Evolutionary conservation across 768 basidiomycete genomes (phyloP).

Genomic region (Scleroderma bovista): DNA sequence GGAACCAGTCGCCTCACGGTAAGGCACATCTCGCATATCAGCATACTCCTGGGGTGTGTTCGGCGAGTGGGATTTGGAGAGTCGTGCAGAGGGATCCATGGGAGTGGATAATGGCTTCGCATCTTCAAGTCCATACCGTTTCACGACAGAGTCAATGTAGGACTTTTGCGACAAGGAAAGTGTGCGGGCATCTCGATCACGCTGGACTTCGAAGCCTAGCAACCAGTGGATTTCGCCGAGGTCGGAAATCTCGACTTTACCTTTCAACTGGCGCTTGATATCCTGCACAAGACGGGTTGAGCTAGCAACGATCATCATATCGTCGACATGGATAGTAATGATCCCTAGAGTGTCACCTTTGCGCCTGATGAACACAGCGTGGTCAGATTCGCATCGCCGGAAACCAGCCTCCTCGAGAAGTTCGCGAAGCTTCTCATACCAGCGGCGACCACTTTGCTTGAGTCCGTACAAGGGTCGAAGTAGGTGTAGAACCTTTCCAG

Average conservation of each 20-base stretch:
- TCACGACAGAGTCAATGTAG: slow-evolving; percentile 29
- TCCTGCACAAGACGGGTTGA: slow-evolving; percentile 14
- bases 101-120: too few species aligned
- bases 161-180: slow-evolving; percentile 1
- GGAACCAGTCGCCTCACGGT: slow-evolving; percentile 12
- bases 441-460: neutral
- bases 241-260: neutral
- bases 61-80: slow-evolving; percentile 14
- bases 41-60: slow-evolving; percentile 12
- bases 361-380: too few species aligned
- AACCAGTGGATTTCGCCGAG: too few species aligned
- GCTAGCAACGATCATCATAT: slow-evolving; percentile 1
- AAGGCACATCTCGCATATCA: slow-evolving; percentile 21
- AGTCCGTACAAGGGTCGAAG: too few species aligned
- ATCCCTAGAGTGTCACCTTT: too few species aligned
- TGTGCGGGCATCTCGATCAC: neutral
- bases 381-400: too few species aligned
- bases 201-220: slow-evolving; percentile 3
- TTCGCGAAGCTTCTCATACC: too few species aligned
- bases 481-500: slow-evolving; percentile 19
- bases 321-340: too few species aligned
- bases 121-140: slow-evolving; percentile 18
- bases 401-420: too few species aligned
- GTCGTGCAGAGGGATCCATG: too few species aligned
- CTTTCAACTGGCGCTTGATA: slow-evolving; percentile 1